These are phyloP conservation scores for Neoarthrinium moseri DNA, from an alignment of 2,329 filamentous ascomycete species.

Conservation along the genomic window DNA sequence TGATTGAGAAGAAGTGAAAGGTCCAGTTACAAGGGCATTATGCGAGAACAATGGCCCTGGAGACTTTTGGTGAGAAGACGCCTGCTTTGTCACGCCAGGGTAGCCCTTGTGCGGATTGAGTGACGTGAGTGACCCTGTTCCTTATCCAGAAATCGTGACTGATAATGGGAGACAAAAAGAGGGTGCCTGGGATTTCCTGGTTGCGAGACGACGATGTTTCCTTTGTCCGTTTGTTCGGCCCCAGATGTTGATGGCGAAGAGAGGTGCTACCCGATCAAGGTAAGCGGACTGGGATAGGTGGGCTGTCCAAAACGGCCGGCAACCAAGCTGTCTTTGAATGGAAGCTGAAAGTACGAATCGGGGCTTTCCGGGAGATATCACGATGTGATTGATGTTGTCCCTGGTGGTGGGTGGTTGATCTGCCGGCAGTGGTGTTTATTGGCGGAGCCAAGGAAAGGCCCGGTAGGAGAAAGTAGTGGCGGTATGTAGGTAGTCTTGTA, in stretches of 20 bases:
- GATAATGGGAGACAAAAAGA: background rate
- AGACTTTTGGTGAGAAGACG: conserved; percentile 1
- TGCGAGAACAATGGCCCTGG: conserved; percentile 15
- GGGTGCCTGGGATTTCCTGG: background rate
- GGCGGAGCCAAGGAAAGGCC: background rate
- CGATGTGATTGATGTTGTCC: conserved; percentile 3
- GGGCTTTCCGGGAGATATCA: background rate
- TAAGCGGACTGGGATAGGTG: background rate
- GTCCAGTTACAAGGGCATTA: conserved; percentile 27
- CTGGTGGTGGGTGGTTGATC: conserved; percentile 1
- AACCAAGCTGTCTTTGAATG: background rate
- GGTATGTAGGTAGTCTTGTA: background rate
- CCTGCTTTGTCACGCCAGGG: background rate
- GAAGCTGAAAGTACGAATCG: background rate
- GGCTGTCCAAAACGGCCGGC: no score
- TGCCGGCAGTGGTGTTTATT: conserved; percentile 2
- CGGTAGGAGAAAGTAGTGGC: background rate
- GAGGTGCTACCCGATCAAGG: background rate
- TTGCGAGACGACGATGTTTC: conserved; percentile 1
- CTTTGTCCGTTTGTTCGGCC: background rate
- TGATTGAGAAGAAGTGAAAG: conserved; percentile 20
- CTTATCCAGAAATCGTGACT: background rate
- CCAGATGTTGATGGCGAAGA: background rate
- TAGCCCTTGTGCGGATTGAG: background rate
- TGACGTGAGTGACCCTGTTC: background rate